A percentile compares a stretch with the other conserved stretches of the same genome.
phyloP scores from a whole-genome alignment of 371 early-diverging fungal genomes.

The Mucor mucedo region DNA sequence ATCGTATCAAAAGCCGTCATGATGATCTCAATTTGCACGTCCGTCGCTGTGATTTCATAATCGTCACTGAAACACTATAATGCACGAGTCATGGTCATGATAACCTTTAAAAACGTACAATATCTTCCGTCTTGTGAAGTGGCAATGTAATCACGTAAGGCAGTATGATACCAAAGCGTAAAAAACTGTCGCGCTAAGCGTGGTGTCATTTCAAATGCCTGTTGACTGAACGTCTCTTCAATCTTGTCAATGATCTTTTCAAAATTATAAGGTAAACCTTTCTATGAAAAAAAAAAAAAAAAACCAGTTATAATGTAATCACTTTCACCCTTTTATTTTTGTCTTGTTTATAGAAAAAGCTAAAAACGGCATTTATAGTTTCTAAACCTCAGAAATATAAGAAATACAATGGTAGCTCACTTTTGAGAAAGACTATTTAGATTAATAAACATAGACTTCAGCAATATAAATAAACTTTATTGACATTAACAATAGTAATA shows the following conservation, averaged over 20 bases:
- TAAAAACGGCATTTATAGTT: too few species aligned
- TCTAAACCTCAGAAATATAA: too few species aligned
- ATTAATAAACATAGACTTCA: too few species aligned
- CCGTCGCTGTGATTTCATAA: constrained; percentile 5
- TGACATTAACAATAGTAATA: too few species aligned
- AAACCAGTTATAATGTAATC: too few species aligned
- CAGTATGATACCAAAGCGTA: constrained; percentile 32
- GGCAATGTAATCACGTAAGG: constrained; percentile 40
- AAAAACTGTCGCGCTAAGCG: constrained; percentile 22
- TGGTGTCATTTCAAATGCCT: not conserved
- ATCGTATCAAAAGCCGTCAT: constrained; percentile 28
- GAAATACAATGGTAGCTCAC: too few species aligned
- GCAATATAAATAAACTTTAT: too few species aligned
- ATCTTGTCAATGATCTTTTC: constrained; percentile 33
- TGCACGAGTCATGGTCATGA: constrained; percentile 31
- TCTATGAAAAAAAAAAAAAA: too few species aligned
- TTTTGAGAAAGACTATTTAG: too few species aligned
- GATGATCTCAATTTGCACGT: constrained; percentile 22
- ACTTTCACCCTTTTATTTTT: too few species aligned
- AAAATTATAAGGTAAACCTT: constrained; percentile 40
- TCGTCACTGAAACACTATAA: constrained; percentile 14
- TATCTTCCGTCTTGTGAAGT: constrained; percentile 45
- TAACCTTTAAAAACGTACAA: constrained; percentile 23
- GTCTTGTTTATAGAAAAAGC: too few species aligned
- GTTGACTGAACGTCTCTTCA: not conserved